Evolutionary conservation across 441 rosid species (phyloP).

Genomic region (Pelargonium australe): DNA sequence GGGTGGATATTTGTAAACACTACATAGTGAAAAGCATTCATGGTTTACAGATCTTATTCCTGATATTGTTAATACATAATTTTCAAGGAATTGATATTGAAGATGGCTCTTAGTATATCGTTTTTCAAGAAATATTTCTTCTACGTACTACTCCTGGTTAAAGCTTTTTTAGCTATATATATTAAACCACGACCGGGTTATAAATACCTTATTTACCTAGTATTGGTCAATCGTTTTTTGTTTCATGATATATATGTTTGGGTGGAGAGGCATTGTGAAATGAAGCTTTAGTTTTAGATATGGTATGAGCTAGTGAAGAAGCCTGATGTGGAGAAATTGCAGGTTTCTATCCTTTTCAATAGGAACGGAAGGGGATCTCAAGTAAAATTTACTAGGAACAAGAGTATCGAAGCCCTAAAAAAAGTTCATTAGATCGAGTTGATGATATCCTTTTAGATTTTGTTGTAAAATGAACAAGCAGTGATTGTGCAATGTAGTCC

Average conservation of each 20-base stretch:
- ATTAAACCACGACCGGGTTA: no score
- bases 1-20: no score
- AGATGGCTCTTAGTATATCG: no score
- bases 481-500: no score
- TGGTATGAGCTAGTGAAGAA: conserved; percentile 60
- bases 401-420: background rate
- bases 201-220: background rate
- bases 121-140: no score
- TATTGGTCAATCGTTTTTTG: background rate
- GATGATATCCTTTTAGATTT: background rate
- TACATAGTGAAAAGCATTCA: background rate
- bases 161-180: no score
- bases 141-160: no score
- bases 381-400: background rate
- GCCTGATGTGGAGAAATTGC: conserved; percentile 80
- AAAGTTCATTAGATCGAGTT: no score
- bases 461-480: background rate
- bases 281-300: background rate
- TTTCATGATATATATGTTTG: background rate
- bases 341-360: conserved; percentile 37
- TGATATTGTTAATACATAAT: background rate
- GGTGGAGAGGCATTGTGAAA: background rate
- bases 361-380: background rate
- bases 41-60: background rate
- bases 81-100: background rate